These are phyloP conservation scores for Vigna unguiculata DNA, from an alignment of 306 rosid genomes.

Conservation along the genomic window DNA sequence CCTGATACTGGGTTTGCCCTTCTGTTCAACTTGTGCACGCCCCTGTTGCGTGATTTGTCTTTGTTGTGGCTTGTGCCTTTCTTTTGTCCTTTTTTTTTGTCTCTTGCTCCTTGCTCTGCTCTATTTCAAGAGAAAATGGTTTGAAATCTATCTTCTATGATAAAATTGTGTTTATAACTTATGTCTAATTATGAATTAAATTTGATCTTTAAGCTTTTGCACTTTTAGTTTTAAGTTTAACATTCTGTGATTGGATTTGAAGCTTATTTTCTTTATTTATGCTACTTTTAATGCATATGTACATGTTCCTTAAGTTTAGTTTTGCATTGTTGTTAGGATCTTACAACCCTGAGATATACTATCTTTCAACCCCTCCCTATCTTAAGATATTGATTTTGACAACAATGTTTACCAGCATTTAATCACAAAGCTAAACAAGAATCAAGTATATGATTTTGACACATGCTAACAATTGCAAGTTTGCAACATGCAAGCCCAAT, in stretches of 20 bases:
- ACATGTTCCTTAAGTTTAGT: neutral
- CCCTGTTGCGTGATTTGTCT: neutral
- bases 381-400: neutral
- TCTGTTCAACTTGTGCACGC: neutral
- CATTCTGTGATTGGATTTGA: neutral
- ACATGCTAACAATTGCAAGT: slow-evolving; percentile 26
- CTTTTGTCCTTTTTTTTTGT: neutral
- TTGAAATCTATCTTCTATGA: neutral
- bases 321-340: neutral
- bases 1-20: neutral
- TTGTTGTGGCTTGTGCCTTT: neutral
- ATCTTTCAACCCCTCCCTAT: neutral
- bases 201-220: neutral
- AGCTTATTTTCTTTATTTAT: neutral
- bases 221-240: neutral
- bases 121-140: neutral
- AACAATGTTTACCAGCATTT: neutral
- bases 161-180: neutral
- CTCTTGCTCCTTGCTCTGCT: neutral
- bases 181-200: neutral
- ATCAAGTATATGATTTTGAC: slow-evolving; percentile 7
- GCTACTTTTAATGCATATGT: neutral
- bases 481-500: slow-evolving; percentile 27
- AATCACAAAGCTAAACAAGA: slow-evolving; percentile 1
- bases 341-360: neutral